These are phyloP conservation scores for Friedmanniomyces simplex DNA, from an alignment of 495 filamentous ascomycete genomes.

Conservation along the genomic window DNA sequence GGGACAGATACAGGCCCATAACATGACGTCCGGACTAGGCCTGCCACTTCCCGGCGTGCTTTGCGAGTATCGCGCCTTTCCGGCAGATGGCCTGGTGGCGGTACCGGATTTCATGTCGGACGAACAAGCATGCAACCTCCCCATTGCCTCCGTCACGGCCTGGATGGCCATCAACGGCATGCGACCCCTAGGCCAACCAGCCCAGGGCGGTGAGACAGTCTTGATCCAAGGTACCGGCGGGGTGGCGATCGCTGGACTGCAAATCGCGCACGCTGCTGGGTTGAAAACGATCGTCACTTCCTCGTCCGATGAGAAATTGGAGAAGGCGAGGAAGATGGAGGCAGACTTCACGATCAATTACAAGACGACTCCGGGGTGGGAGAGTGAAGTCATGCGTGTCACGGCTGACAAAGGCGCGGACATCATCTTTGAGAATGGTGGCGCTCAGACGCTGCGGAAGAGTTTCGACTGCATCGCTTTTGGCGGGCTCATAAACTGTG, in stretches of 20 bases:
- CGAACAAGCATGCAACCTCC: constrained; percentile 28
- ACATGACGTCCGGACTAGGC: constrained; percentile 18
- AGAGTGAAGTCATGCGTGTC: constrained; percentile 31
- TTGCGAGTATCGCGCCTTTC: constrained; percentile 21
- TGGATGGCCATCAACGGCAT: constrained; percentile 33
- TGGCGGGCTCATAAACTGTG: constrained; percentile 20
- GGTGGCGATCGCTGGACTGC: constrained; percentile 22
- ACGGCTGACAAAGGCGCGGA: constrained; percentile 35
- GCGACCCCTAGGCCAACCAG: constrained; percentile 19
- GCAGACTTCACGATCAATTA: constrained; percentile 41
- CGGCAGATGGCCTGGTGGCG: constrained; percentile 20
- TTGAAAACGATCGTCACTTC: constrained; percentile 40
- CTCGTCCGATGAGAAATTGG: constrained; percentile 37
- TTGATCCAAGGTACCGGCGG: constrained; percentile 28
- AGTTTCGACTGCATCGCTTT: constrained; percentile 19
- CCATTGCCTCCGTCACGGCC: constrained; percentile 34
- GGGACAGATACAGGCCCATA: constrained; percentile 17
- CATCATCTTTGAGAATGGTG: constrained; percentile 43
- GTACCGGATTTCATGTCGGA: constrained; percentile 27
- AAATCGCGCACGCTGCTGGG: constrained; percentile 22
- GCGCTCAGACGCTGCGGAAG: constrained; percentile 36
- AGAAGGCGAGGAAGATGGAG: constrained; percentile 33
- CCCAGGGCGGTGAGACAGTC: constrained; percentile 16
- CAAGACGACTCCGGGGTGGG: constrained; percentile 34
- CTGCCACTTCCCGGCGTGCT: constrained; percentile 20